Conservation (phyloP, 148 eudicot genomes). For the Silene latifolia region DNA sequence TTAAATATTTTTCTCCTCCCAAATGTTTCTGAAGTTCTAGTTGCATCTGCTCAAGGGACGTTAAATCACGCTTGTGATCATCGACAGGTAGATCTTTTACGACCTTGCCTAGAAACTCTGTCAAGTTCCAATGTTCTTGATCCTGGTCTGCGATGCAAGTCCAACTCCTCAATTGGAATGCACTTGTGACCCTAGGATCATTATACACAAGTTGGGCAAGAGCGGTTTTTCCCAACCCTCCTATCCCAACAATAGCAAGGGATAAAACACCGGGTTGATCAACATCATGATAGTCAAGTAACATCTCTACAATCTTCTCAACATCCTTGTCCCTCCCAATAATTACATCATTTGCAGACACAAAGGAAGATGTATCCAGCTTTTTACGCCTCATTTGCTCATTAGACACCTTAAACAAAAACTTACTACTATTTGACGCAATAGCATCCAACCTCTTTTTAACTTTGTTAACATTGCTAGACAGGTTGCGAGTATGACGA, state of each 20-base stretch:
- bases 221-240: conserved; percentile 39
- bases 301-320: conserved; percentile 11
- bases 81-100: background rate
- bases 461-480: background rate
- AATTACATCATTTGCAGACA: conserved; percentile 8
- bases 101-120: background rate
- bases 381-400: background rate
- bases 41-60: conserved; percentile 2
- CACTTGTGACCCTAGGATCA: conserved; percentile 18
- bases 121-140: conserved; percentile 4
- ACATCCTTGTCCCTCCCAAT: conserved; percentile 36
- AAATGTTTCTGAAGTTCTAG: background rate
- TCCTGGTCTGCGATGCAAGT: conserved; percentile 23
- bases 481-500: too few species aligned
- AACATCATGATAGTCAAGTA: conserved; percentile 12
- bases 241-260: conserved; percentile 30
- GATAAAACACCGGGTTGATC: conserved; percentile 10
- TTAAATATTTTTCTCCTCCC: background rate
- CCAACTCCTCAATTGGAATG: conserved; percentile 23
- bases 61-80: background rate
- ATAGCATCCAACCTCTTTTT: background rate
- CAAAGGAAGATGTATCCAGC: conserved; percentile 6
- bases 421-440: conserved; percentile 11
- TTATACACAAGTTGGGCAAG: conserved; percentile 29
- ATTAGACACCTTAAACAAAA: conserved; percentile 2